Percentiles rank a stretch among this genome's conserved stretches.
phyloP scores from a whole-genome alignment of 2,329 filamentous ascomycete species.

The Microsporum audouinii region DNA sequence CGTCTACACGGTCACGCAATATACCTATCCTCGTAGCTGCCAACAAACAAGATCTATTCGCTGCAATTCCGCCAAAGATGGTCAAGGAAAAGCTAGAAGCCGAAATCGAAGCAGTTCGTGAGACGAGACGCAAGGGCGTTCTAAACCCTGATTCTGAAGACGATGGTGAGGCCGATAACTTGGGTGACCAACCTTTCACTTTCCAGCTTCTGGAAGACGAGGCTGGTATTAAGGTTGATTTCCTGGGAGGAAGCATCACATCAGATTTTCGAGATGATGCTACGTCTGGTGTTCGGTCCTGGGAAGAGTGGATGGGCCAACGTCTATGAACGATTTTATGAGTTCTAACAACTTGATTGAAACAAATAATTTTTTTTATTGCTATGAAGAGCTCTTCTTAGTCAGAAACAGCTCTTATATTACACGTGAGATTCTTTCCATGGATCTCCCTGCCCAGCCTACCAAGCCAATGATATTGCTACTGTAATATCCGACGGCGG shows the following conservation, averaged over 20 bases:
- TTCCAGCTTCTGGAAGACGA: constrained; percentile 75
- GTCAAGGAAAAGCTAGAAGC: constrained; percentile 65
- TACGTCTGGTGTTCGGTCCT: constrained; percentile 62
- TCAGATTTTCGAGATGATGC: constrained; percentile 43
- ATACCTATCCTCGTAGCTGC: constrained; percentile 74
- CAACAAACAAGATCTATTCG: constrained; percentile 95
- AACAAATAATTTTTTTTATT: not conserved
- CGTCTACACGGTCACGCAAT: constrained; percentile 37
- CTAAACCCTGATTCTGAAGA: constrained; percentile 52
- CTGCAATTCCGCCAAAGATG: constrained; percentile 66
- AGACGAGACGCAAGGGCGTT: constrained; percentile 66
- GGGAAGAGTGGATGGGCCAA: constrained; percentile 84
- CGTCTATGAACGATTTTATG: constrained; percentile 44
- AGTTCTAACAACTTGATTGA: not conserved
- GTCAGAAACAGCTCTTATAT: not conserved
- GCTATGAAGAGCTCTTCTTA: not conserved
- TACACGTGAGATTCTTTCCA: not conserved
- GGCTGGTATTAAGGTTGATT: constrained; percentile 61
- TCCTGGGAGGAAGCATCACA: constrained; percentile 58
- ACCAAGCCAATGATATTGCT: not conserved
- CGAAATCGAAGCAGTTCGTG: constrained; percentile 68
- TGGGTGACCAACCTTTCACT: constrained; percentile 73
- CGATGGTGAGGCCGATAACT: constrained; percentile 70
- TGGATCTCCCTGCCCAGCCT: not conserved
- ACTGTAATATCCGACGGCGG: not conserved